A percentile compares a stretch with the other conserved stretches of the same genome.
Conservation (phyloP, 2,329 filamentous ascomycete genomes). For the Hirsutella rhossiliensis region DNA sequence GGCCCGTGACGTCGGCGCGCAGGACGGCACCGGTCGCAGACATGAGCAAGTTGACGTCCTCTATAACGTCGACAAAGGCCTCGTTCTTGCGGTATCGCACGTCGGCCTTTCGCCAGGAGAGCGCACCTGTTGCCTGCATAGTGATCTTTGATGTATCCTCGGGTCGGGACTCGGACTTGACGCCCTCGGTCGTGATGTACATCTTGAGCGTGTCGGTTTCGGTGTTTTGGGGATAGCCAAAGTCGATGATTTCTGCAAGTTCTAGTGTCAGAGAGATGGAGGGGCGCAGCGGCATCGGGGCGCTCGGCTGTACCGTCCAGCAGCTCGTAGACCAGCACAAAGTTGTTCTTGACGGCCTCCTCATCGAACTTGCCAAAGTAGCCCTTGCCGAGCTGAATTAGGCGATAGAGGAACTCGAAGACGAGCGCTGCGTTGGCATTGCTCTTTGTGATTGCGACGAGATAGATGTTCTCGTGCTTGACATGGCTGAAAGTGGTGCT, state of each 20-base stretch:
- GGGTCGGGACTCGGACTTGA: conserved; percentile 77
- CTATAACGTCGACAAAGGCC: conserved; percentile 97
- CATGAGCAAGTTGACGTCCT: conserved; percentile 98
- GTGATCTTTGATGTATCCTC: conserved; percentile 97
- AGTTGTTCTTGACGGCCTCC: conserved; percentile 99
- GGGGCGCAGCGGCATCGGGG: background rate
- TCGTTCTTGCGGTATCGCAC: conserved; percentile 99
- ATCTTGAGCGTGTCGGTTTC: conserved; percentile 98
- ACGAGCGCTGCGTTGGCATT: conserved; percentile 97
- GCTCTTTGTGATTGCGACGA: conserved; percentile 95
- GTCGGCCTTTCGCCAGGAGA: conserved; percentile 93
- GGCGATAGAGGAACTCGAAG: conserved; percentile 92
- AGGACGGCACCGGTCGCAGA: conserved; percentile 94
- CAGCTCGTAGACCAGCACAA: conserved; percentile 95
- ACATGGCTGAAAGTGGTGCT: conserved; percentile 99
- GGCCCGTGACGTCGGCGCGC: conserved; percentile 89
- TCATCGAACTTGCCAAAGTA: conserved; percentile 99
- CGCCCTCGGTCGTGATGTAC: conserved; percentile 99
- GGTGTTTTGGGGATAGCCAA: conserved; percentile 97
- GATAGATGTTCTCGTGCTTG: conserved; percentile 97
- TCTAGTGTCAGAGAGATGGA: background rate
- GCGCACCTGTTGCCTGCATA: conserved; percentile 94
- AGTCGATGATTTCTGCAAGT: conserved; percentile 84
- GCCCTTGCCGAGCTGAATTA: conserved; percentile 80
- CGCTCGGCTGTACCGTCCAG: conserved; percentile 56